phyloP scores from a whole-genome alignment of 352 stramenopile genomes.

The Phytopythium ostracodes region DNA sequence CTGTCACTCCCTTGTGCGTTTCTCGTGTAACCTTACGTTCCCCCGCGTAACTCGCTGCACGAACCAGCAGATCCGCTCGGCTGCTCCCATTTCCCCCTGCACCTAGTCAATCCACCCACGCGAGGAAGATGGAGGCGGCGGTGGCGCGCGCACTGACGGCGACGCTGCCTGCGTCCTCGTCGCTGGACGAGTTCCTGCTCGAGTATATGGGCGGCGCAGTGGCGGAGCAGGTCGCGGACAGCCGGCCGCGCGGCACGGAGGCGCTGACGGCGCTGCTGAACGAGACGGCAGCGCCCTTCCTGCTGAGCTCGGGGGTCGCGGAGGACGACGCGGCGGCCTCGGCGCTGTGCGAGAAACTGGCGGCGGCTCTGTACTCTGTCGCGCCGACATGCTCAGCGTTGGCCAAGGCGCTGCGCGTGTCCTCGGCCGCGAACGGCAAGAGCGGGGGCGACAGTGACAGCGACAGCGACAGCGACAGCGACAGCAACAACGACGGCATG shows the following conservation, averaged over 20 bases:
- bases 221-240: constrained; percentile 33
- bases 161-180: constrained; percentile 31
- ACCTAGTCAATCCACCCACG: background rate
- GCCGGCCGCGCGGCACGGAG: constrained; percentile 24
- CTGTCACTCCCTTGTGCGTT: background rate
- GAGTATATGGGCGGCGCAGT: constrained; percentile 70
- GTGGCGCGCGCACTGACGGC: constrained; percentile 43
- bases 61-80: background rate
- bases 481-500: constrained; percentile 26
- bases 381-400: constrained; percentile 18
- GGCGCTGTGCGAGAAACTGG: constrained; percentile 37
- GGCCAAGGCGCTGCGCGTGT: constrained; percentile 13
- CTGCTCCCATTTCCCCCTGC: background rate
- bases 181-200: constrained; percentile 64
- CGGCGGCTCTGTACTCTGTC: constrained; percentile 19
- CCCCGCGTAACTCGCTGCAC: too few species aligned
- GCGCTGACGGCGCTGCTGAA: constrained; percentile 38
- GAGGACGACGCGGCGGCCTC: constrained; percentile 37
- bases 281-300: constrained; percentile 69
- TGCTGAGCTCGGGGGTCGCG: constrained; percentile 48
- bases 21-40: background rate
- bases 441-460: constrained; percentile 8
- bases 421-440: background rate
- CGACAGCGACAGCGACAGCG: constrained; percentile 10
- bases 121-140: constrained; percentile 32